These are phyloP conservation scores for Aspergillus quadrilineatus DNA, from an alignment of 2,329 filamentous ascomycete genomes.

Conservation along the genomic window DNA sequence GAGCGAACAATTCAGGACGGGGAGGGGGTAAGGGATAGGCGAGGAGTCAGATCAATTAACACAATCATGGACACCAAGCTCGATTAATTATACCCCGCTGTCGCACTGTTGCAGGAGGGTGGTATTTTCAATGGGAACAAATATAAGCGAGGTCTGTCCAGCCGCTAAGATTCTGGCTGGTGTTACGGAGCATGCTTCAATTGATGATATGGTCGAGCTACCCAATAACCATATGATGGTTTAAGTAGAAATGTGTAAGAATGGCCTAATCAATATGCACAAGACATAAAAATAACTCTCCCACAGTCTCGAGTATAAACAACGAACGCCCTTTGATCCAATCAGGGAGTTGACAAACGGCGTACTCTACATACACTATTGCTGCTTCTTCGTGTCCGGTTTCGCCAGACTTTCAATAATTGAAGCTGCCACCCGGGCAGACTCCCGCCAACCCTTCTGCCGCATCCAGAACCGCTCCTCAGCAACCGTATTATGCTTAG, in stretches of 20 bases:
- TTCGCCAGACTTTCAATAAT: constrained; percentile 39
- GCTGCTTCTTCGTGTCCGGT: constrained; percentile 35
- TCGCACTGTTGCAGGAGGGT: no score
- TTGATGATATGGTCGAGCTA: no score
- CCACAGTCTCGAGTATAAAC: not conserved
- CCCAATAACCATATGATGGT: not conserved
- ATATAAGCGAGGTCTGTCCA: no score
- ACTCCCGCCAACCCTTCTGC: constrained; percentile 47
- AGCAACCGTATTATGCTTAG: constrained; percentile 32
- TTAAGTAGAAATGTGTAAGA: not conserved
- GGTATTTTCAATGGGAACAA: no score
- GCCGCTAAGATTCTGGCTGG: no score
- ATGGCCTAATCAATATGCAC: not conserved
- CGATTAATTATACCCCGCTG: no score
- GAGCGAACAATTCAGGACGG: no score
- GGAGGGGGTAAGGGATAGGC: no score
- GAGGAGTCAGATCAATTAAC: no score
- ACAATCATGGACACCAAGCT: no score
- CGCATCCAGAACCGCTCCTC: constrained; percentile 45
- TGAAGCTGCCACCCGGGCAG: constrained; percentile 38
- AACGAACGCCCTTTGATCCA: not conserved
- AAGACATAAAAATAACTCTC: not conserved
- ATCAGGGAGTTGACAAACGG: not conserved
- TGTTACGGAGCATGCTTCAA: no score
- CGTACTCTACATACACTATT: constrained; percentile 19